Evolutionary conservation across 1,284 basidiomycete species (phyloP).

Genomic region (Cystobasidium sp.): DNA sequence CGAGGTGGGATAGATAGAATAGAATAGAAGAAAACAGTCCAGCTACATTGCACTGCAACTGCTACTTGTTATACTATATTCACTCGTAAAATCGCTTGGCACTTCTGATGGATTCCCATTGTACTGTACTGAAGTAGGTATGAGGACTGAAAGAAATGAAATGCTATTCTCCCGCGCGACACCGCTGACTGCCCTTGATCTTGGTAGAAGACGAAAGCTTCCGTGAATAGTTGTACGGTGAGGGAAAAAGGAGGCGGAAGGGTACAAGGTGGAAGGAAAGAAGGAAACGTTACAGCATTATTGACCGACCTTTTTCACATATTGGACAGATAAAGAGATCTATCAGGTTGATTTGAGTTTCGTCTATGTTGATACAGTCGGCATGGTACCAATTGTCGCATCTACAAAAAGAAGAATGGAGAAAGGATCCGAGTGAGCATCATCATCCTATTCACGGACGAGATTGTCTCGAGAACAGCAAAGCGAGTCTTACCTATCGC

Average conservation of each 20-base stretch:
- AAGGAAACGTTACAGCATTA: background rate
- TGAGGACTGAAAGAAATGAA: background rate
- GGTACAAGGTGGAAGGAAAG: background rate
- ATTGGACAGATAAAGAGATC: conserved; percentile 82
- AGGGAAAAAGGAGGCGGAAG: background rate
- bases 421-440: background rate
- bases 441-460: background rate
- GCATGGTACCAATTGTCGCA: conserved; percentile 91
- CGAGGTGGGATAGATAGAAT: background rate
- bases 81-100: background rate
- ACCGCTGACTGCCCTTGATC: no score
- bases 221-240: no score
- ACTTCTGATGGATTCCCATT: background rate
- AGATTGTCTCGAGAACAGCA: background rate
- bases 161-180: background rate
- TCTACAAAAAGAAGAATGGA: conserved; percentile 57
- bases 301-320: conserved; percentile 69
- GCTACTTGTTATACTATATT: background rate
- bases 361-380: conserved; percentile 74
- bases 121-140: background rate
- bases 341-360: conserved; percentile 75
- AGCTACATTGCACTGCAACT: conserved; percentile 34
- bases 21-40: background rate
- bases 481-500: conserved; percentile 68
- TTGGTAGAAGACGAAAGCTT: no score